A percentile compares a stretch with the other conserved stretches of the same genome.
Conservation (phyloP, 1,284 basidiomycete genomes). For the Coniferiporia weirii region DNA sequence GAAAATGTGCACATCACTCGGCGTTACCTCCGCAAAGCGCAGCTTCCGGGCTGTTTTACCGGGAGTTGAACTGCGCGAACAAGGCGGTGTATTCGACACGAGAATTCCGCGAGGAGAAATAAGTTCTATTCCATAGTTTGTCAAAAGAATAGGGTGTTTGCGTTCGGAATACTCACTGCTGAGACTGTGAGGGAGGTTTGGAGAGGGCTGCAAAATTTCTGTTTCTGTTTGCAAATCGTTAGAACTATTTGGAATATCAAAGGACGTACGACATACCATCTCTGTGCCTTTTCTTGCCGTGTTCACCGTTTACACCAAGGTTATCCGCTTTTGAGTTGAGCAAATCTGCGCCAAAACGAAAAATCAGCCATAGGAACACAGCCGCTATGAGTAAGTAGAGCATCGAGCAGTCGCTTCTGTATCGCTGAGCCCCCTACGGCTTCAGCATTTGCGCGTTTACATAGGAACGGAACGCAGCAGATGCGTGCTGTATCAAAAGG, state of each 20-base stretch:
- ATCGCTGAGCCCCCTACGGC: background rate
- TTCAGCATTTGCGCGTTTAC: background rate
- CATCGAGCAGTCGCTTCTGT: background rate
- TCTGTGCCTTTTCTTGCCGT: background rate
- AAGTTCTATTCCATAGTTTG: constrained; percentile 48
- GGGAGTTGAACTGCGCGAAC: constrained; percentile 26
- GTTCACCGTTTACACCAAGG: background rate
- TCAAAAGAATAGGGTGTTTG: background rate
- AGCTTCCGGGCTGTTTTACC: constrained; percentile 31
- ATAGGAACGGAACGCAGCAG: background rate
- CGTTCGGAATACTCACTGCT: constrained; percentile 6
- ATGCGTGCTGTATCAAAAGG: background rate
- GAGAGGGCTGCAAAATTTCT: constrained; percentile 8
- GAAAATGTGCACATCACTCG: constrained; percentile 63
- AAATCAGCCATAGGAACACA: background rate
- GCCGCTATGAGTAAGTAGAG: background rate
- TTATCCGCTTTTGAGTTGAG: background rate
- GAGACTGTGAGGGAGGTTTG: background rate
- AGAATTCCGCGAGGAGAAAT: constrained; percentile 27
- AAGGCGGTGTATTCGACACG: constrained; percentile 33
- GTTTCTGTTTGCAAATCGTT: background rate
- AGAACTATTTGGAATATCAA: background rate
- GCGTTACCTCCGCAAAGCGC: constrained; percentile 50
- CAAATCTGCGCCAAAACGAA: background rate
- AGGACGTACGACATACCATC: background rate